Evolutionary conservation across 176 grass and related monocot species (phyloP).

Genomic region (Oryza longistaminata): DNA sequence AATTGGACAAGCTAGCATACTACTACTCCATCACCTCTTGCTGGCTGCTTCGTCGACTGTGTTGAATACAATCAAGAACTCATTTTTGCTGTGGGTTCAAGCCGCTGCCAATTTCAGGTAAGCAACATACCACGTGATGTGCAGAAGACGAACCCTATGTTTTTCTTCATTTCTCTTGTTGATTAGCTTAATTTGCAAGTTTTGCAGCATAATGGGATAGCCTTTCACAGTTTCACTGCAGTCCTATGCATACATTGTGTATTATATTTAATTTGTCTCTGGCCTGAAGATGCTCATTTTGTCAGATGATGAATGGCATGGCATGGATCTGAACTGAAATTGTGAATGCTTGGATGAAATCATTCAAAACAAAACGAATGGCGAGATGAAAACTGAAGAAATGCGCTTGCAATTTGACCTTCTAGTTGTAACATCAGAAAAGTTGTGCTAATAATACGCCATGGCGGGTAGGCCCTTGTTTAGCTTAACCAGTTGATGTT

Average conservation of each 20-base stretch:
- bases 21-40: not conserved
- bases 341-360: not conserved
- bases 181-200: not conserved
- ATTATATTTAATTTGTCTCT: not conserved
- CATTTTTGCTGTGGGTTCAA: not conserved
- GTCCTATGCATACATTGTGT: not conserved
- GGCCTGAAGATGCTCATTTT: not conserved
- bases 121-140: slow-evolving; percentile 31
- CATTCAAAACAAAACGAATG: not conserved
- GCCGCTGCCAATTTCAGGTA: not conserved
- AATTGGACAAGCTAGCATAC: not conserved
- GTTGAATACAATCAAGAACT: not conserved
- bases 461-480: not conserved
- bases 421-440: not conserved
- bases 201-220: not conserved
- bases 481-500: not conserved
- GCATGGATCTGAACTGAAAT: not conserved
- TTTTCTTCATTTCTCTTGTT: not conserved
- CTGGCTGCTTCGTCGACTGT: not conserved
- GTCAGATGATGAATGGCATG: not conserved
- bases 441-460: not conserved
- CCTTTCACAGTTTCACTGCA: not conserved
- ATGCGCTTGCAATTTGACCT: not conserved
- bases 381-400: not conserved
- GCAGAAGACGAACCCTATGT: not conserved